Base-by-base conservation (phyloP, 768 basidiomycete species). In the Amanita pallidorosea region DNA sequence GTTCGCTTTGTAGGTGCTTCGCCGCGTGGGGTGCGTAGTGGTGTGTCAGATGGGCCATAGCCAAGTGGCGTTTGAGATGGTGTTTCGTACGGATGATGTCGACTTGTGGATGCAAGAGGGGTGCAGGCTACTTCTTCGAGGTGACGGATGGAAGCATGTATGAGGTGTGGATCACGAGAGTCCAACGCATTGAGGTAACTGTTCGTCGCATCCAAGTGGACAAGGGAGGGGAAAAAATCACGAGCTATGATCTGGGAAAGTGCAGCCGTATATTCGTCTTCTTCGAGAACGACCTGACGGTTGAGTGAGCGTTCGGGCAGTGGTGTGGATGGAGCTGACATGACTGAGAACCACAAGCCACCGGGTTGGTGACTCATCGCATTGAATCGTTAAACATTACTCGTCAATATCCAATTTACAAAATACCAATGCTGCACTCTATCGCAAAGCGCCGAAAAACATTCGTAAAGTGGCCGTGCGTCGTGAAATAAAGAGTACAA, bases 211-310 rank as follows among this genome's bases (percentile, higher is more conserved):
- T 94, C 88, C 23, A 95, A 76, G 58, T 90, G 88, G 15, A 85
- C 80, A 8, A 98, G 78, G 11, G 90, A 90, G 0, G 96, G 96
- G 61, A 98, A 99, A 76, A 99, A 99, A 68, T 98, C 95, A 45
- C 96, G 84, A 35, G 89, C 87, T 60, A 98, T 98, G 60, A 98
- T 97, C 43, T 82, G 77, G 9, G 89, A 90, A 18, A 99, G 74
- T 1, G 87, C 88, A 42, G 79, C 81, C 2, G 91, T 93, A 65
- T 98, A 98, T 62, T 93, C 91, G 55, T 98, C 96, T 71, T 99
- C 96, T 45, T 90, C 87, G 12, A 89, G 76, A 12, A 90, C 73
- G 11, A 73, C 60, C 59, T 91, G 88, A 12, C 73, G 69, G 61
- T 85, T 85, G 51, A 91, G 70, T 15, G 88, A 91, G 22, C 75